Conservation (phyloP, 345 rosid species). For the Gossypium turneri region DNA sequence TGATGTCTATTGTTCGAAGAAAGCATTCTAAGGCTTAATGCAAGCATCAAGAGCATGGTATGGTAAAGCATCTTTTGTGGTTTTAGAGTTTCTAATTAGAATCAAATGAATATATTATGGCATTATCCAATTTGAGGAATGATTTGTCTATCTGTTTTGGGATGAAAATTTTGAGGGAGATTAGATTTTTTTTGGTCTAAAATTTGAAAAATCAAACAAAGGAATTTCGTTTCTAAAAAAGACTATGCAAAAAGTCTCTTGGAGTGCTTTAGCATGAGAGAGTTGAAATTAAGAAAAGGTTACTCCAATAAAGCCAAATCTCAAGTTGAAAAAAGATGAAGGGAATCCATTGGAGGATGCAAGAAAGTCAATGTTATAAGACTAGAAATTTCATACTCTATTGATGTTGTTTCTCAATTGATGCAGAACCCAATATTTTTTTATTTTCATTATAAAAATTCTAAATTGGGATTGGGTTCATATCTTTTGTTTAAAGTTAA, state of each 20-base stretch:
- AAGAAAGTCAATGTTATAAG: too few species aligned
- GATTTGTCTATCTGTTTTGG: neutral
- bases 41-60: neutral
- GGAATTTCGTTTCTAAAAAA: neutral
- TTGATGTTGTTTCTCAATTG: too few species aligned
- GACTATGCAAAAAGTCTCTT: neutral
- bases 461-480: too few species aligned
- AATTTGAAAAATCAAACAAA: neutral
- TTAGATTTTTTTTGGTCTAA: neutral
- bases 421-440: too few species aligned
- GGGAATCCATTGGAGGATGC: too few species aligned
- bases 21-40: neutral
- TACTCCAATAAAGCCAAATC: neutral
- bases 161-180: neutral
- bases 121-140: too few species aligned
- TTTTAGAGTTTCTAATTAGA: too few species aligned
- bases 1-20: neutral
- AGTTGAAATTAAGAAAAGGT: neutral
- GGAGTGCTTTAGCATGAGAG: neutral
- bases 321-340: too few species aligned
- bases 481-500: too few species aligned
- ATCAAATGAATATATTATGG: too few species aligned
- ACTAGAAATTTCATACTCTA: neutral
- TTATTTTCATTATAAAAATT: too few species aligned
- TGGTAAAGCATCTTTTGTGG: neutral